Evolutionary conservation across 352 stramenopile genomes (phyloP), one percentile per base, ranked within the genome.

Genomic region (Albugo laibachii): DNA sequence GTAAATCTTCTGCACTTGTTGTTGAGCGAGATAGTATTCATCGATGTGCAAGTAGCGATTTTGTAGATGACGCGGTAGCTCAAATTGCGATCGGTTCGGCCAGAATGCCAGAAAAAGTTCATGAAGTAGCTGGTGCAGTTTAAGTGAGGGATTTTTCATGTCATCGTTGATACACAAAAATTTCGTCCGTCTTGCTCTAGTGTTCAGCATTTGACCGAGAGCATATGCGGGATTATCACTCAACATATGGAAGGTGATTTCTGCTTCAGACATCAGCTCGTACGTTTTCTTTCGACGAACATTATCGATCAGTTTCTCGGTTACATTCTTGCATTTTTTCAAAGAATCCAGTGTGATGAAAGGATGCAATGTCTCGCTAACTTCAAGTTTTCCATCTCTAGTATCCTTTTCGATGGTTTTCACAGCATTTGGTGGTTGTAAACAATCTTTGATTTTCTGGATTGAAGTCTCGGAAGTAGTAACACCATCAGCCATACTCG

Each of bases 121-220:
- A 53, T 87, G 69, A 38, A 97, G 57, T 42, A 89, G 89, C 52
- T 88, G 69, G 41, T 68, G 71, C 18, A 96, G 66, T 6, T 72
- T 55, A 14, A 57, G 54, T n/a, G 83, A 83, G 47, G 85, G 80
- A 42, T 73, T 66, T 52, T 93, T 74, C 76, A 97, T 95, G 63
- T 97, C 81, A 68, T 97, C 91, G 58, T 97, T 97, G 54, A 97
- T 87, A 58, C 89, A 97, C 18, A 97, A 83, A 52, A 97, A 97
- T 68, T 97, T 97, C 43, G 82, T 86, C 19, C 86, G 79, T 11
- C 82, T 65, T 41, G 77, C 78, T 36, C 91, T 78, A 43, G 93
- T 92, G 49, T 77, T 83, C 52, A 97, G 77, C 60, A 97, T 83
- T 64, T 96, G 80, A 48, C 80, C 79, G 68, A 78, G 85, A 36